These are phyloP conservation scores for Sphagnum magellanicum DNA, from an alignment of 228 moss, liverwort and hornwort genomes.

Conservation along the genomic window DNA sequence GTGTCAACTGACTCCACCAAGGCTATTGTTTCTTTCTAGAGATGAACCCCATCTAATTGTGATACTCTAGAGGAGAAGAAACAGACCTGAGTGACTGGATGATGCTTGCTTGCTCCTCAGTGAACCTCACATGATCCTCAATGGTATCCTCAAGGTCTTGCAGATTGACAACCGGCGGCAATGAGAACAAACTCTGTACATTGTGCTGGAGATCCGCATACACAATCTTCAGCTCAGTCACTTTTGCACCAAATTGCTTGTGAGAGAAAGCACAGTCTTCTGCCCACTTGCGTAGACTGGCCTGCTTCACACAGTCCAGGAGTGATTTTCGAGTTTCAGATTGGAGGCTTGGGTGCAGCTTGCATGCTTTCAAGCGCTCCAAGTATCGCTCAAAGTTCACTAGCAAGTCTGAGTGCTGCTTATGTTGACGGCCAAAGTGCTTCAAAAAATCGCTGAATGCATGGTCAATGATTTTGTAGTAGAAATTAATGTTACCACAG, in stretches of 20 bases:
- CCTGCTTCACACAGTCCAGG: conserved; percentile 84
- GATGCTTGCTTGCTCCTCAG: conserved; percentile 86
- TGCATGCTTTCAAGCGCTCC: conserved; percentile 72
- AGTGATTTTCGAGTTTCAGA: conserved; percentile 62
- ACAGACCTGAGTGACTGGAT: conserved; percentile 77
- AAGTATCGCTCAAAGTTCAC: conserved; percentile 78
- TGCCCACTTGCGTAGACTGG: conserved; percentile 76
- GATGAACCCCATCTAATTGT: too few relatives aligned
- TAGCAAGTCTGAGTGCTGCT: conserved; percentile 86
- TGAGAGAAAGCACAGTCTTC: conserved; percentile 80
- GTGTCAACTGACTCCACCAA: too few relatives aligned
- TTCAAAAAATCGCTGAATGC: conserved; percentile 73
- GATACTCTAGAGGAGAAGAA: neutral
- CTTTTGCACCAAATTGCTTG: conserved; percentile 80
- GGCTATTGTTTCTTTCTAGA: too few relatives aligned
- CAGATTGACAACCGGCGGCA: conserved; percentile 69
- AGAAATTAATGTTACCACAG: conserved; percentile 81
- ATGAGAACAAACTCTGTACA: conserved; percentile 73
- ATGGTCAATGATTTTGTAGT: conserved; percentile 78
- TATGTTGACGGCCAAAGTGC: conserved; percentile 71
- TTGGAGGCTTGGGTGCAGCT: conserved; percentile 71
- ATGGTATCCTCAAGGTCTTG: conserved; percentile 73
- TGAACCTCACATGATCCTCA: conserved; percentile 61
- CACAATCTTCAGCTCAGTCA: conserved; percentile 60
- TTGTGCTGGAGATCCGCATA: conserved; percentile 75